Conservation (phyloP, 257 asterid species). For the Nicotiana otophora region DNA sequence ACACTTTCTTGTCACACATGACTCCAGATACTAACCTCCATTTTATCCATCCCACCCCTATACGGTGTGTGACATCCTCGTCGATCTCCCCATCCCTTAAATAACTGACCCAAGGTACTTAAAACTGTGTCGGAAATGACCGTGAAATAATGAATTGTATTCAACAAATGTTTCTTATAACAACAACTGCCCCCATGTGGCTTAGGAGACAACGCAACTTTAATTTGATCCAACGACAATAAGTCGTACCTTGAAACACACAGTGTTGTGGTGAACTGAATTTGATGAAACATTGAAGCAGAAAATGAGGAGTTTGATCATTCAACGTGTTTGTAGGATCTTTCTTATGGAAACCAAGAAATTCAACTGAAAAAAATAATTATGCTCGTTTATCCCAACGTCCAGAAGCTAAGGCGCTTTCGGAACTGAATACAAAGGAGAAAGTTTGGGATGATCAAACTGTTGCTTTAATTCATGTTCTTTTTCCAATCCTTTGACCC, state of each 20-base stretch:
- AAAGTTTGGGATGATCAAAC: background rate
- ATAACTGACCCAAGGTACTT: too few relatives aligned
- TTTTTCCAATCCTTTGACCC: background rate
- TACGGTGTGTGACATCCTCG: too few relatives aligned
- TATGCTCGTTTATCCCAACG: too few relatives aligned
- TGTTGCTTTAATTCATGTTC: background rate
- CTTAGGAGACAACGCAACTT: background rate
- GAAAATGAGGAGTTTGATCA: background rate
- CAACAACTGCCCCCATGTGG: background rate
- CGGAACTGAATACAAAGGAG: too few relatives aligned
- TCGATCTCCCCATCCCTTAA: too few relatives aligned
- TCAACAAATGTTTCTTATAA: background rate
- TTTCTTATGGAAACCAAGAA: background rate
- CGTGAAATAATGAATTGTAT: background rate
- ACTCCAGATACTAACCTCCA: too few relatives aligned
- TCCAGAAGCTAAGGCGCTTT: too few relatives aligned
- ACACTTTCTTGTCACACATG: too few relatives aligned
- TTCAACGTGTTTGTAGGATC: constrained; percentile 3
- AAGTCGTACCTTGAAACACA: background rate
- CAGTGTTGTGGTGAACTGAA: background rate
- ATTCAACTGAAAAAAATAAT: background rate
- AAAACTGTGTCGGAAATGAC: too few relatives aligned
- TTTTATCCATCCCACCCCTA: too few relatives aligned
- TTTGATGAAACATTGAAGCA: background rate
- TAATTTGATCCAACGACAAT: background rate